Conservation (phyloP, 2,329 filamentous ascomycete species). For the Spiromastix sp. region DNA sequence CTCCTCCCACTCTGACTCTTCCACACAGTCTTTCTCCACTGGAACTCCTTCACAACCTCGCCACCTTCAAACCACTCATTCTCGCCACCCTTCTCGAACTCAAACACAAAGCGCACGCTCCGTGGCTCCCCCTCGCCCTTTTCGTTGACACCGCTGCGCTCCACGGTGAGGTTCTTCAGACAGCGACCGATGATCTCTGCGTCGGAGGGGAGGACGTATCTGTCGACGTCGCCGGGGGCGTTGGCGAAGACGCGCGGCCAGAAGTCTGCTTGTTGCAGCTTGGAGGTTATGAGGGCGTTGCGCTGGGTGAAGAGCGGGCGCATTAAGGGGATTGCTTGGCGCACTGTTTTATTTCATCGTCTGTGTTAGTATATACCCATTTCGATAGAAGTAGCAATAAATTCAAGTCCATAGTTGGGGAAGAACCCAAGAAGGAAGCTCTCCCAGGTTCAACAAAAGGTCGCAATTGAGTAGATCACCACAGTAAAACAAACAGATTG, state of each 20-base stretch:
- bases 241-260: constrained; percentile 92
- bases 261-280: constrained; percentile 59
- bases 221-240: constrained; percentile 74
- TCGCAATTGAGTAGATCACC: too few species aligned
- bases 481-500: background rate
- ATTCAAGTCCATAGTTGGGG: constrained; percentile 7
- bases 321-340: constrained; percentile 59
- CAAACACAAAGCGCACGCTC: constrained; percentile 65
- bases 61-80: constrained; percentile 76
- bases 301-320: constrained; percentile 68
- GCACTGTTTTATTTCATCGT: constrained; percentile 43
- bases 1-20: constrained; percentile 30
- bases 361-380: constrained; percentile 1
- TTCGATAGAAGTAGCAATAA: constrained; percentile 9
- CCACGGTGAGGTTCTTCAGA: constrained; percentile 60
- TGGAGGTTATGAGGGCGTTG: constrained; percentile 56
- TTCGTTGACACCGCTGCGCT: constrained; percentile 63
- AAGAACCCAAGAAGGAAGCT: constrained; percentile 1
- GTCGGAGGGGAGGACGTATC: constrained; percentile 76
- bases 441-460: too few species aligned
- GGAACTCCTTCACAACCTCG: constrained; percentile 82
- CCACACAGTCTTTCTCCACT: constrained; percentile 55
- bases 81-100: constrained; percentile 50
- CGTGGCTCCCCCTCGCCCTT: constrained; percentile 63
- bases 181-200: constrained; percentile 54